Conservation (phyloP, 2,329 filamentous ascomycete species). For the Cylindrodendrum hubeiense region DNA sequence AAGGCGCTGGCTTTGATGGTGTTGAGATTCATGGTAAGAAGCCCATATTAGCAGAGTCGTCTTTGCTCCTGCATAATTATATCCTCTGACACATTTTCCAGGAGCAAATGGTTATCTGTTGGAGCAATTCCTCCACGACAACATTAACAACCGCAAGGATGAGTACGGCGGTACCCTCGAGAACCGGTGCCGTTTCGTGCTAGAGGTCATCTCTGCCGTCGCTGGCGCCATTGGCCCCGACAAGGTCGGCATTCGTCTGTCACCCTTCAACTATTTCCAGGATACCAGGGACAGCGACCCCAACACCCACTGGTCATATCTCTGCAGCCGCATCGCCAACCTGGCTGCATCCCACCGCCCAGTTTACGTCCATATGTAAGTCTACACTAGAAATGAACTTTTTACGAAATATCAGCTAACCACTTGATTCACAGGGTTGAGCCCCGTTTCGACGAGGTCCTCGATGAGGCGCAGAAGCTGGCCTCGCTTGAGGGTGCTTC, state of each 20-base stretch:
- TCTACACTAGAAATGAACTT: too few species aligned
- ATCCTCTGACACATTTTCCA: slow-evolving; percentile 3
- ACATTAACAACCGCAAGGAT: slow-evolving; percentile 35
- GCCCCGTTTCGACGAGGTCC: slow-evolving; percentile 60
- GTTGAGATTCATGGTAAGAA: slow-evolving; percentile 68
- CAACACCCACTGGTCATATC: slow-evolving; percentile 51
- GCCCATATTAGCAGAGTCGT: background rate
- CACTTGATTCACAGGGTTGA: slow-evolving; percentile 51
- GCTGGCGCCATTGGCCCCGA: slow-evolving; percentile 34
- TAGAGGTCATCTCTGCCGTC: slow-evolving; percentile 34
- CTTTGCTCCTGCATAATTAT: background rate
- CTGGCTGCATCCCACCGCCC: slow-evolving; percentile 51
- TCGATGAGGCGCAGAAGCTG: slow-evolving; percentile 59
- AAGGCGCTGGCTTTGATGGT: slow-evolving; percentile 73
- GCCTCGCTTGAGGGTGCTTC: slow-evolving; percentile 46
- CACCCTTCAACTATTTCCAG: slow-evolving; percentile 50
- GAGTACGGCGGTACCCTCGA: slow-evolving; percentile 37
- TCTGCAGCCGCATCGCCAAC: slow-evolving; percentile 50
- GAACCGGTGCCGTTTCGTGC: slow-evolving; percentile 36
- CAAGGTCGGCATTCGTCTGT: slow-evolving; percentile 37
- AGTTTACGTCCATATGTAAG: slow-evolving; percentile 60
- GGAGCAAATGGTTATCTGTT: slow-evolving; percentile 39
- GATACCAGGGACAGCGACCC: slow-evolving; percentile 46
- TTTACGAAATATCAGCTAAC: too few species aligned
- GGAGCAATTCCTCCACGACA: slow-evolving; percentile 35